Evolutionary conservation across 1,139 yeast genomes (phyloP), one percentile per base, ranked within the genome.

Genomic region (Blastobotrys ciferrii): DNA sequence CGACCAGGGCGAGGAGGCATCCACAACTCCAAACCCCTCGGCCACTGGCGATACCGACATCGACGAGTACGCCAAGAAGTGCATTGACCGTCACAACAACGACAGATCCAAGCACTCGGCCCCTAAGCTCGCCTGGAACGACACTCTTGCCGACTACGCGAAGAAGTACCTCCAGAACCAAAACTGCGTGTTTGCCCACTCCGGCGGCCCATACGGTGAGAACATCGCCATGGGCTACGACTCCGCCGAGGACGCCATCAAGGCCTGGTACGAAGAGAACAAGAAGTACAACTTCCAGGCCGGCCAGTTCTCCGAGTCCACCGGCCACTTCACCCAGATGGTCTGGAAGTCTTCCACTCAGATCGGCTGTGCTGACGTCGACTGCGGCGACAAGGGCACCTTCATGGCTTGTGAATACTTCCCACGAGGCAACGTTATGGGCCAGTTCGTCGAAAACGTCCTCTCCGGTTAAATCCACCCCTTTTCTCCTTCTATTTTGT

Each of bases 261-360:
- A 78, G 41, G 96, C 92, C 48, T 89, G 96, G 97, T 88, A 87
- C 73, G 68, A 73, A 55, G 96, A 87, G 72, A 49, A 58, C 55
- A 56, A 62, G 9, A 56, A 66, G 49, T 87, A 85, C 74, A 72
- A 81, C 70, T 84, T 71, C 69, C 56, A 66, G 19, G 61, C 71
- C 53, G 75, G 77, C 44, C 65, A 64, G 48, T 66, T 58, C 58
- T 62, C 75, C 43, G 69, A 67, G 30, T 42, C 61, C 44, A 74
- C 82, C 53, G 83, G 86, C 55, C 96, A 88, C 70, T 88, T 87
- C 74, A 87, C 96, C 39, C 95, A 86, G 69, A 77, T 88, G 55
- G 83, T 88, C 46, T 88, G 96, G 96, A 82, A 81, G 67, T 68
- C 71, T 31, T 71, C 89, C 51, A 75, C 82, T 36, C 67, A 78